Percentiles rank a stretch among this genome's conserved stretches.
These are phyloP conservation scores for Monosporascus sp. DNA, from an alignment of 2,329 filamentous ascomycete genomes.

Conservation along the genomic window DNA sequence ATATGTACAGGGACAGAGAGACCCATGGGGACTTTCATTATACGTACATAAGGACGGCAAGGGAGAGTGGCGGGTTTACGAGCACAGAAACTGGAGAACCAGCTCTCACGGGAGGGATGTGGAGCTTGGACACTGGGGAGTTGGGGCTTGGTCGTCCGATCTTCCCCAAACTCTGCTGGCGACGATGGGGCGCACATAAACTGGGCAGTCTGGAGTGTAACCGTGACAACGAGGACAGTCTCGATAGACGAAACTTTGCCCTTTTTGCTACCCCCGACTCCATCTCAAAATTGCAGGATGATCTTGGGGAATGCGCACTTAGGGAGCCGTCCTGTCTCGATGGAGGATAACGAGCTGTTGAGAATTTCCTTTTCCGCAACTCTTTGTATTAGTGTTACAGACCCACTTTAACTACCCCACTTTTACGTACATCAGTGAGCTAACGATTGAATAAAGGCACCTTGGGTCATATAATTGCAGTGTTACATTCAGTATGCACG, in stretches of 20 bases:
- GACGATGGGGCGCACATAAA: not conserved
- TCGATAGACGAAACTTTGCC: not conserved
- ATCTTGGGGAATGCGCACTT: too few species aligned
- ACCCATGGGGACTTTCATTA: not conserved
- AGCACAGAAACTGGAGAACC: not conserved
- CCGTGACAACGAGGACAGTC: not conserved
- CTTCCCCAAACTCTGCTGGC: not conserved
- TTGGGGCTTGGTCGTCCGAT: not conserved
- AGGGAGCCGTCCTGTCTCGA: not conserved
- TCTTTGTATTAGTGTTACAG: not conserved
- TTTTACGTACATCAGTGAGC: not conserved
- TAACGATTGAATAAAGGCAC: not conserved
- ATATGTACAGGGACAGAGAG: not conserved
- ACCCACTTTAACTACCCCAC: not conserved
- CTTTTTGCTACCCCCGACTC: not conserved
- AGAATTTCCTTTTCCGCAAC: not conserved
- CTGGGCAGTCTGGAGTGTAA: not conserved
- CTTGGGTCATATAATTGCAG: not conserved
- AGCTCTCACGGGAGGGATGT: not conserved
- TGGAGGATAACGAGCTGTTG: not conserved
- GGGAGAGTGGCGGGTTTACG: not conserved
- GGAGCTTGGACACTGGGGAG: not conserved
- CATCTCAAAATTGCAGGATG: not conserved
- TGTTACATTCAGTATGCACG: not conserved
- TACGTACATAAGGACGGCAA: not conserved